Base-by-base conservation (phyloP, 257 asterid genomes). In the Eucommia ulmoides region DNA sequence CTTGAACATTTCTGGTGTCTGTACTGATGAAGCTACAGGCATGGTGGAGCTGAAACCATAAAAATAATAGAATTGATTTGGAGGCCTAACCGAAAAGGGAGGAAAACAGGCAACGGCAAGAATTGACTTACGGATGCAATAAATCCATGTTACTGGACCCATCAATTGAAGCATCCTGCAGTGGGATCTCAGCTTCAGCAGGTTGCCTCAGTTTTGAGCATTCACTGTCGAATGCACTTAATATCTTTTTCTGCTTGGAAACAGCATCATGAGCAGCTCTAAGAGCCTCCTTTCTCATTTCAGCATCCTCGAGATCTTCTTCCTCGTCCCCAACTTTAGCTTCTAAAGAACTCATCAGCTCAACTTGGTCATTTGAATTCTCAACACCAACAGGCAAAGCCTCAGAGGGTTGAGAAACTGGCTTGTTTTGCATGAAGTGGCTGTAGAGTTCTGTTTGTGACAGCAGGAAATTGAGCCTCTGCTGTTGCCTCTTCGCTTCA, bases 221-320 rank as follows among this genome's bases (percentile, higher is more conserved):
- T 68, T 91, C 99, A 60, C 42, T 71, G 68, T 91, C 99, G 61
- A 91, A 91, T 63, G 81, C 93, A 79, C 75, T 75, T 16, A 82
- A 71, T 70, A 86, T 86, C 74, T 2, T 81, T 77, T 86, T 91
- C 87, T 91, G 99, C 80, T 86, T 91, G 23, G 94, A 86, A 67
- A 91, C 99, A 53, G 99, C 99, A 75, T 91, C 96, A 3, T 91
- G 96, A 17, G 99, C 99, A 59, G 99, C 99, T 74, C 63, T 86
- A 60, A 91, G 81, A 53, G 99, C 99, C 73, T 91, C 96, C 65
- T 60, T 79, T 73, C 99, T 80, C 58, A 91, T 63, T 54, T 86
- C 89, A 57, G 96, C 95, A 64, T 83, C 99, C 74, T 91, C 98
- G 58, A 73, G 83, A 67, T 89, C 97, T 23, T 80, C 92, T 63